These are phyloP conservation scores for Leishmania martiniquensis DNA, from an alignment of 208 protist genomes.

Conservation along the genomic window DNA sequence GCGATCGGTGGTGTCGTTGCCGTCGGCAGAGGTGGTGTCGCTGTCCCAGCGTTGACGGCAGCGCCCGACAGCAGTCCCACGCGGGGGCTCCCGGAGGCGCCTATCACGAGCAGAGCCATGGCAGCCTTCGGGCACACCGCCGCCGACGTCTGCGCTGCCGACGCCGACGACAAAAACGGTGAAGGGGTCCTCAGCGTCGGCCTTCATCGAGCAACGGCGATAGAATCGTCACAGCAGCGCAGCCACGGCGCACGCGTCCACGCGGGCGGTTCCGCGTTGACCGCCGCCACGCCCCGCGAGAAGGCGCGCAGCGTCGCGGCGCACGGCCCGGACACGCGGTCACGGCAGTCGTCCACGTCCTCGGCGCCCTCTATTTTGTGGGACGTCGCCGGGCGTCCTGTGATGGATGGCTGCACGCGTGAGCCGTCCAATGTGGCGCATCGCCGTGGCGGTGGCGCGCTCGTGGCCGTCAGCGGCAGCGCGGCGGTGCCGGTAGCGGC, in stretches of 20 bases:
- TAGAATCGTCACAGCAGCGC: not conserved
- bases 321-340: not conserved
- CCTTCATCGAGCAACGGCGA: not conserved
- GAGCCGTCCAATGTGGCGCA: not conserved
- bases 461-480: not conserved
- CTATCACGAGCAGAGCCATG: not conserved
- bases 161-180: not conserved
- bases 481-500: not conserved
- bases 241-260: not conserved
- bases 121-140: not conserved
- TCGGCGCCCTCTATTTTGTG: not conserved
- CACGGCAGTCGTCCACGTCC: not conserved
- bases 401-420: not conserved
- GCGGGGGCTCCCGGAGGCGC: not conserved
- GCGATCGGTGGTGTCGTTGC: not conserved
- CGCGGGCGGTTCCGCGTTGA: not conserved
- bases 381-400: not conserved
- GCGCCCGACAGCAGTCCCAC: not conserved
- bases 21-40: not conserved
- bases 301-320: not conserved
- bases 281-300: not conserved
- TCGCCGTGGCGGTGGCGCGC: not conserved
- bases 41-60: not conserved
- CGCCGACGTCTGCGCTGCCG: not conserved
- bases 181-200: not conserved